Percentiles rank a stretch among this genome's conserved stretches.
phyloP scores from a whole-genome alignment of 305 asterid genomes.

The Solanum hybrid region DNA sequence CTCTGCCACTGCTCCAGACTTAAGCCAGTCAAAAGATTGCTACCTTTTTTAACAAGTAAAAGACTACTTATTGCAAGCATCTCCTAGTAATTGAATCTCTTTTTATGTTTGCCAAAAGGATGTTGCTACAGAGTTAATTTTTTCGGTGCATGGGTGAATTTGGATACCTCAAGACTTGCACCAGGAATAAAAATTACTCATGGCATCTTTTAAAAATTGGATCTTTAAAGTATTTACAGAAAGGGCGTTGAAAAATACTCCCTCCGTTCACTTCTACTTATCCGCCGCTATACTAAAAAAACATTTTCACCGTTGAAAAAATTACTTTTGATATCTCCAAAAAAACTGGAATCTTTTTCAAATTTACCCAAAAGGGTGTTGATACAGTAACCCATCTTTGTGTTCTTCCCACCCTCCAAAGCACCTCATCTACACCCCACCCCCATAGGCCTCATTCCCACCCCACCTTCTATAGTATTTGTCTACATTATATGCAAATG shows the following conservation, averaged over 20 bases:
- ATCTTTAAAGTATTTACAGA: not conserved
- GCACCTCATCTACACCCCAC: not conserved
- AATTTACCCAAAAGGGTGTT: not conserved
- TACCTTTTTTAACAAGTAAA: not conserved
- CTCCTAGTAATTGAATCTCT: not conserved
- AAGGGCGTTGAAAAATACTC: not conserved
- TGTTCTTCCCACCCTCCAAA: not conserved
- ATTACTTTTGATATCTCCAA: not conserved
- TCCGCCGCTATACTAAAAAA: not conserved
- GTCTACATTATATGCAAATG: not conserved
- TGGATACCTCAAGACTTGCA: not conserved
- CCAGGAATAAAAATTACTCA: not conserved
- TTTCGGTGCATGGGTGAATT: not conserved
- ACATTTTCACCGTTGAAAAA: not conserved
- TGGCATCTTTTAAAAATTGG: not conserved
- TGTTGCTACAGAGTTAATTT: not conserved
- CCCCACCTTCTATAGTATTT: not conserved
- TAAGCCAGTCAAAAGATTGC: not conserved
- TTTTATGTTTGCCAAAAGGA: not conserved
- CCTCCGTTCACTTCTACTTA: not conserved
- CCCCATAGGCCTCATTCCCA: not conserved
- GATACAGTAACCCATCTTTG: not conserved
- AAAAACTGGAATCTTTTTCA: not conserved
- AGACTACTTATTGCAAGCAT: not conserved
- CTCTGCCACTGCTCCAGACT: not conserved